Evolutionary conservation across 345 rosid genomes (phyloP).

Genomic region (Salix viminalis): DNA sequence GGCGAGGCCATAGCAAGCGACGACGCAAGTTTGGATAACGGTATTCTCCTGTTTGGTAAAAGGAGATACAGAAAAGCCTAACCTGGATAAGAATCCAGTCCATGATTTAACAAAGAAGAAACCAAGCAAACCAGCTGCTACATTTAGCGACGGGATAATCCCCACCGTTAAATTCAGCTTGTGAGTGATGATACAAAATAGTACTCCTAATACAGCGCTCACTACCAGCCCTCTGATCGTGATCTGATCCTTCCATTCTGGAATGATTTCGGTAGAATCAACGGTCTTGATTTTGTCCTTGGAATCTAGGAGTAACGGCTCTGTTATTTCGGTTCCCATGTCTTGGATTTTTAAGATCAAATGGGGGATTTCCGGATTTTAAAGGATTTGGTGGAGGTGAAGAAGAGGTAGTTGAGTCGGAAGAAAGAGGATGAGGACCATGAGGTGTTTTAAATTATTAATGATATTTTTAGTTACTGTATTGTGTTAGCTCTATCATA

Average conservation of each 20-base stretch:
- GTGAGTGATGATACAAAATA: slow-evolving; percentile 88
- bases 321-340: slow-evolving; percentile 67
- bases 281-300: slow-evolving; percentile 11
- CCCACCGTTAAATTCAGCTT: slow-evolving; percentile 89
- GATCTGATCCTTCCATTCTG: slow-evolving; percentile 93
- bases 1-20: slow-evolving; percentile 92
- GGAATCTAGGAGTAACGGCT: slow-evolving; percentile 42
- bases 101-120: slow-evolving; percentile 91
- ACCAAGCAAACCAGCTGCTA: slow-evolving; percentile 88
- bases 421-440: too few species aligned
- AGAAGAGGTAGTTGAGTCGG: too few species aligned
- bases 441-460: too few species aligned
- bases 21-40: slow-evolving; percentile 93
- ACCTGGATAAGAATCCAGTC: slow-evolving; percentile 59
- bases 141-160: slow-evolving; percentile 80
- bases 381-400: background rate
- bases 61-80: slow-evolving; percentile 58
- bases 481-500: too few species aligned
- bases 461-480: too few species aligned
- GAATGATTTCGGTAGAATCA: slow-evolving; percentile 21
- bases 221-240: slow-evolving; percentile 66
- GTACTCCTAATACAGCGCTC: slow-evolving; percentile 63
- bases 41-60: slow-evolving; percentile 93
- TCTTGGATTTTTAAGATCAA: background rate
- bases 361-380: background rate